Percentiles rank a stretch among this genome's conserved stretches.
phyloP scores from a whole-genome alignment of 768 basidiomycete species.

The Amanita polypyramis region DNA sequence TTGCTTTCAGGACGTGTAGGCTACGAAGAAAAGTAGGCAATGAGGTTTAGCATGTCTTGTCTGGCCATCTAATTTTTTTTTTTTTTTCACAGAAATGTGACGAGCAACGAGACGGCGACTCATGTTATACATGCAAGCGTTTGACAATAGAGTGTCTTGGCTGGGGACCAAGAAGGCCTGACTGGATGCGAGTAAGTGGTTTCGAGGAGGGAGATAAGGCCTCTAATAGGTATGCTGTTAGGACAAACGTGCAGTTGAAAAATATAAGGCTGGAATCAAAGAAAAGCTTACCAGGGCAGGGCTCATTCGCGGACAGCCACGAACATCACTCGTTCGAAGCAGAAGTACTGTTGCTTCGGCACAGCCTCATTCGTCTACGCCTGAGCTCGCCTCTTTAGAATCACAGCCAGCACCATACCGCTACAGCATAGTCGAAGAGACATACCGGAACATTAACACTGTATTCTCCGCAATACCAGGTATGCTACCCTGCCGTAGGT shows the following conservation, averaged over 20 bases:
- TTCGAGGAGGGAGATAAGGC: neutral
- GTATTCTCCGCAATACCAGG: slow-evolving; percentile 34
- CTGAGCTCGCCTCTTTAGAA: slow-evolving; percentile 12
- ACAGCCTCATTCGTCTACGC: slow-evolving; percentile 17
- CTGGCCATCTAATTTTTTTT: slow-evolving; percentile 5
- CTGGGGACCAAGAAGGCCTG: slow-evolving; percentile 79
- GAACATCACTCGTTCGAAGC: slow-evolving; percentile 24
- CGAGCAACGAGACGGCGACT: slow-evolving; percentile 71
- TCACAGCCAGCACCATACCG: slow-evolving; percentile 13
- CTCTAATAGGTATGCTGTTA: slow-evolving; percentile 18
- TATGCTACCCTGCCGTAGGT: slow-evolving; percentile 15
- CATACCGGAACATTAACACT: slow-evolving; percentile 8
- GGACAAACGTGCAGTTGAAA: slow-evolving; percentile 78
- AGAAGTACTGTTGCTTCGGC: neutral
- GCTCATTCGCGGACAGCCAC: slow-evolving; percentile 76
- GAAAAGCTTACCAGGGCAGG: slow-evolving; percentile 67
- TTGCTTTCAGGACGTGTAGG: slow-evolving; percentile 60
- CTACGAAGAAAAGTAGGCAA: slow-evolving; percentile 64
- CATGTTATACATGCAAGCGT: slow-evolving; percentile 73
- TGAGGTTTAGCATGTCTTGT: neutral
- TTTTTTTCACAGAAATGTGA: slow-evolving; percentile 64
- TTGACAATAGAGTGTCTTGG: slow-evolving; percentile 76
- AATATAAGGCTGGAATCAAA: slow-evolving; percentile 79
- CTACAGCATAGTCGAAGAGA: neutral
- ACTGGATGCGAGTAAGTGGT: slow-evolving; percentile 70